Conservation (phyloP, 441 rosid genomes). For the Syzygium syzygioides region DNA sequence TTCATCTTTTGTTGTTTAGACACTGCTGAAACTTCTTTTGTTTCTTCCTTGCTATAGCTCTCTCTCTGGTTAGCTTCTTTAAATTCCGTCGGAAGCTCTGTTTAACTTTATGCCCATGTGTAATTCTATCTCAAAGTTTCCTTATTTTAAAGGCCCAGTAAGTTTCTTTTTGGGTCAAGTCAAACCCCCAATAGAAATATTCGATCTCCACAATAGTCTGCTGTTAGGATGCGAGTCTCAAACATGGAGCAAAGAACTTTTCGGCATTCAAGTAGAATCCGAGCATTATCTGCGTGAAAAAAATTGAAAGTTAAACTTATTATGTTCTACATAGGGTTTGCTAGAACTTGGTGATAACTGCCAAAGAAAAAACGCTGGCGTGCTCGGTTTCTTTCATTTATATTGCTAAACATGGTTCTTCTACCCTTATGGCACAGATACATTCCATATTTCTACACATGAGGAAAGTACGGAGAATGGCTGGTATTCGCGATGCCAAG, state of each 20-base stretch:
- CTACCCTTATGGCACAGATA: conserved; percentile 35
- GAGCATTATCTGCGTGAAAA: neutral
- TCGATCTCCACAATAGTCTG: neutral
- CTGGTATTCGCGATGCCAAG: conserved; percentile 64
- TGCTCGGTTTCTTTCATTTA: neutral
- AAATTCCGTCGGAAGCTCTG: neutral
- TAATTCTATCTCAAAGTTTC: neutral
- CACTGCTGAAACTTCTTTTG: neutral
- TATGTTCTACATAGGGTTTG: neutral
- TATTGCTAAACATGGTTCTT: neutral
- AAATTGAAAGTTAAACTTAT: neutral
- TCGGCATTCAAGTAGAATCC: neutral
- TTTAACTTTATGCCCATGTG: neutral
- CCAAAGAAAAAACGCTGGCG: neutral
- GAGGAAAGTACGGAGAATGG: conserved; percentile 87
- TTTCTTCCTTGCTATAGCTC: neutral
- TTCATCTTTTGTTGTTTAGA: neutral
- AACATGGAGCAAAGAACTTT: neutral
- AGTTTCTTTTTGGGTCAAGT: neutral
- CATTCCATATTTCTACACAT: conserved; percentile 83
- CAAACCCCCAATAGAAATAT: neutral
- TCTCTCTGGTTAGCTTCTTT: neutral
- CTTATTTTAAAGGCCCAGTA: neutral
- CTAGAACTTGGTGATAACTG: neutral
- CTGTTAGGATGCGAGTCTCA: neutral